phyloP scores from a whole-genome alignment of 176 grass and related monocot species.

The Musa schizocarpa region DNA sequence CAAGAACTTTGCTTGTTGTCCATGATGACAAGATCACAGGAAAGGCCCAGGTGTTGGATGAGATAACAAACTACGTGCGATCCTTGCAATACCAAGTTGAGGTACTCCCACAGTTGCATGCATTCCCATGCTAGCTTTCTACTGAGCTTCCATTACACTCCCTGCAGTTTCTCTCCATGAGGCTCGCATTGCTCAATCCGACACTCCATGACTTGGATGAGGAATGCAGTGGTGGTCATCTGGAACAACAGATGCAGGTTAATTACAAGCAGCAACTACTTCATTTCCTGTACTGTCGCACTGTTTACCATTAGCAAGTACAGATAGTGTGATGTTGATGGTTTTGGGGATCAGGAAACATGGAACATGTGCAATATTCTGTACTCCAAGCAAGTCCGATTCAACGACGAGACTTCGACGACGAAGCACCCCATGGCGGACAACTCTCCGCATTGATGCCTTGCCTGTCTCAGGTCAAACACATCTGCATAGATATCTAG shows the following conservation, averaged over 20 bases:
- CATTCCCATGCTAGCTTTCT: background rate
- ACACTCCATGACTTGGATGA: constrained; percentile 50
- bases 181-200: constrained; percentile 67
- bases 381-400: background rate
- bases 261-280: background rate
- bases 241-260: constrained; percentile 39
- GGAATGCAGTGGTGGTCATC: constrained; percentile 33
- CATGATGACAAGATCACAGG: constrained; percentile 44
- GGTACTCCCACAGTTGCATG: constrained; percentile 25
- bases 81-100: constrained; percentile 95
- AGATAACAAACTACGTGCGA: constrained; percentile 94
- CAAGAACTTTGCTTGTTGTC: background rate
- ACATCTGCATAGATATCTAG: background rate
- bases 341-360: constrained; percentile 35
- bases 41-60: constrained; percentile 74
- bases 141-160: background rate
- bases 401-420: background rate
- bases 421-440: background rate
- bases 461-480: background rate
- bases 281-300: background rate
- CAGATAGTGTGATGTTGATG: background rate
- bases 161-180: constrained; percentile 90
- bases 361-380: constrained; percentile 27
- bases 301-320: too few species aligned
- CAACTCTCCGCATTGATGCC: background rate